Base-by-base conservation (phyloP, 352 stramenopile genomes). In the Globisporangium sylvaticum region DNA sequence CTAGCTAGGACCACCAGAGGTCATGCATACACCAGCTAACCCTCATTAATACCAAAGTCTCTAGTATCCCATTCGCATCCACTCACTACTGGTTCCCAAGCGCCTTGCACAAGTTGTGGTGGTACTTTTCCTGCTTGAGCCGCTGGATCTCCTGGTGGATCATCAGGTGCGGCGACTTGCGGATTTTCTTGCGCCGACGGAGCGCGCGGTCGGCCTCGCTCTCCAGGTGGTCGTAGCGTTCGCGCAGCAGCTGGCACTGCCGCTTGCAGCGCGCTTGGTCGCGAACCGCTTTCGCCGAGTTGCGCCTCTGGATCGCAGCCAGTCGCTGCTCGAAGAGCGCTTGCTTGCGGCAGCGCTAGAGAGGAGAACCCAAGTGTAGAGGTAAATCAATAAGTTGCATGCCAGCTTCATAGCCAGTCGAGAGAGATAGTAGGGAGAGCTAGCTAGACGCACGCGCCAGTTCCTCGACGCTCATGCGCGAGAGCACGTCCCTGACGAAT, bases 111-210 rank as follows among this genome's bases (percentile, higher is more conserved):
- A 67, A 50, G 3, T 22, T 46, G 9, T 20, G 46, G 29, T 76
- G 71, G 63, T 78, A 77, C 14, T 73, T 68, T 29, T 79, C 68
- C 24, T 86, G 79, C 57, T 87, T 83, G 25, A 75, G 74, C 0
- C 64, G 70, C 52, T 66, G 34, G 54, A 90, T 90, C 59, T 88
- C 81, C 50, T 90, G 75, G 58, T 81, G 73, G 62, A 90, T 86
- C 42, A 77, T 65, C n/a, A 90, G 64, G 37, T 88, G 79, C n/a
- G 76, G 69, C 7, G 78, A 80, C 66, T 88, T 90, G 42, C 78
- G 81, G 10, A 79, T 66, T 22, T 73, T 69, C 65, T 88, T 90
- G 62, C 80, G 79, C 0, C 78, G 72, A 7, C 76, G 74, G 20
- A 90, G 70, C 12, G 80, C 80, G 58, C 74, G 72, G 20, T 88